Evolutionary conservation across 331 rosid species (phyloP).

Genomic region (Cydonia oblonga): DNA sequence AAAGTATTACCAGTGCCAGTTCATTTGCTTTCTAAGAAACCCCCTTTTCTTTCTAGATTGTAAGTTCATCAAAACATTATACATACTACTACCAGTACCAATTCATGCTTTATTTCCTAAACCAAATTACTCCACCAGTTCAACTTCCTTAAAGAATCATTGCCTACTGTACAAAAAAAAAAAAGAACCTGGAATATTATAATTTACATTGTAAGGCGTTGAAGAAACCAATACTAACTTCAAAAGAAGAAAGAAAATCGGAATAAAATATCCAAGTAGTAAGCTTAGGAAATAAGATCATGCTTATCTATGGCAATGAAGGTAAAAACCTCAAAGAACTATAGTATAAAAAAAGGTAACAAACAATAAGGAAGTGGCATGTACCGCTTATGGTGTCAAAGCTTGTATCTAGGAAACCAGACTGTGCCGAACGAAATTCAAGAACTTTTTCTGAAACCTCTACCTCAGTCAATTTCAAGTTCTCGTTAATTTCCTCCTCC

Average conservation of each 20-base stretch:
- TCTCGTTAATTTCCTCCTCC: constrained; percentile 53
- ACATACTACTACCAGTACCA: too few species aligned
- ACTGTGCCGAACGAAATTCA: constrained; percentile 75
- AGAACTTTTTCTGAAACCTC: constrained; percentile 80
- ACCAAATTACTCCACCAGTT: too few species aligned
- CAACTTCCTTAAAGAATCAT: too few species aligned
- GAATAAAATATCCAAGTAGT: too few species aligned
- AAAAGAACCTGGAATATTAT: constrained; percentile 38
- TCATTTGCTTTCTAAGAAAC: too few species aligned
- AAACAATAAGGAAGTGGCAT: background rate
- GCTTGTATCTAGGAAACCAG: constrained; percentile 86
- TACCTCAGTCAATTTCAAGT: constrained; percentile 56
- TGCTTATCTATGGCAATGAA: background rate
- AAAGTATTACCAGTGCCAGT: too few species aligned
- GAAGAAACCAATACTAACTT: background rate
- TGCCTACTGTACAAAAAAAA: too few species aligned
- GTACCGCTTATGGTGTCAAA: constrained; percentile 88
- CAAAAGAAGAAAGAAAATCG: background rate
- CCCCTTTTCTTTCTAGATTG: too few species aligned
- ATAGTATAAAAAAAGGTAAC: background rate
- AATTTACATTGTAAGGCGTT: background rate
- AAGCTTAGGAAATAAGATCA: background rate
- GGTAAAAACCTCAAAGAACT: constrained; percentile 2
- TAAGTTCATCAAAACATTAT: too few species aligned
- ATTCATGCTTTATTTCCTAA: too few species aligned